Base-by-base conservation (phyloP, 2,329 filamentous ascomycete species). In the Emergomyces orientalis region DNA sequence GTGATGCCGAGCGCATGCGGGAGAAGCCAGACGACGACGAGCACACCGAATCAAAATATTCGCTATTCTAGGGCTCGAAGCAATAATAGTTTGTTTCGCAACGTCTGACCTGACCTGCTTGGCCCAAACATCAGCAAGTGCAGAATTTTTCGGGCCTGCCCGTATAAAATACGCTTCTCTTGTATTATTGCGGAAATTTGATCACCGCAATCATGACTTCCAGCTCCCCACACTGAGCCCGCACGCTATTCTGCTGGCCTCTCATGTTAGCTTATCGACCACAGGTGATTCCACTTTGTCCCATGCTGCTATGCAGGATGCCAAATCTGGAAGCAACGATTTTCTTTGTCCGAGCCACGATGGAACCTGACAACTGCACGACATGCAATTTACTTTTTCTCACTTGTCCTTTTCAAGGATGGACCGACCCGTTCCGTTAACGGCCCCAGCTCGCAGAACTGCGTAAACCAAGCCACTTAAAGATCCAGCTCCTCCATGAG, bases 1-100 rank as follows among this genome's bases (percentile, higher is more conserved):
- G 93, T 52, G 66, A 67, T 55, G 64, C 62, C 19, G 66, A 67
- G 37, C 65, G 66, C 8, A 66, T 67, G 66, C 63, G 63, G 47
- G 62, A 66, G 43, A 67, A 66, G 59, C 43, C 62, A 76, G 87
- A 92, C 2, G 52, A 58, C 30, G 41, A 56, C 3, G 32, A 59
- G 47, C 17, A 27, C n/a, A 25, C 30, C 3, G 30, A 58, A 19
- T 37, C 13, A 17, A 47, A 60, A 32, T 25, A 22, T 37, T 34
- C n/a, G 37, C n/a, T 57, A 14, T 34, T 39, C 22, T 7, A 30
- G n/a, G 8, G 22, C 39, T 47, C 14, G 61, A 43, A 59, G 25
- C 37, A 43, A 43, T 30, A 59, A 59, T 45, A 41, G 22, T 62
- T 55, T 59, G 49, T 55, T 59, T 45, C 37, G 22, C 47, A 2